phyloP scores from a whole-genome alignment of 2,329 filamentous ascomycete genomes.

The Neophaeococcomyces mojaviensis region DNA sequence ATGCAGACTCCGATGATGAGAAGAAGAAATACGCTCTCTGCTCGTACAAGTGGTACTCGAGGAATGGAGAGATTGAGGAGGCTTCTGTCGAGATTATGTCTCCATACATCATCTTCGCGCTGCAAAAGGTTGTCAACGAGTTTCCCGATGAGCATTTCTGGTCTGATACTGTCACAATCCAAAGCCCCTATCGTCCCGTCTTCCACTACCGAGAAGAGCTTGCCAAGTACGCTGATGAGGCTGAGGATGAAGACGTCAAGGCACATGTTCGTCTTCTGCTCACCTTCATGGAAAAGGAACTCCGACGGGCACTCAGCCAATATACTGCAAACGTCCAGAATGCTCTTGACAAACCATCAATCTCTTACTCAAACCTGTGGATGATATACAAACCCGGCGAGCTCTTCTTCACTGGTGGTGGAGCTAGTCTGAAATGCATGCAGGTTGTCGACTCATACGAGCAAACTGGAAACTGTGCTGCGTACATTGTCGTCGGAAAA shows the following conservation, averaged over 20 bases:
- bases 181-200: conserved; percentile 7
- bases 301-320: not conserved
- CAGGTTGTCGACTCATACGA: conserved; percentile 11
- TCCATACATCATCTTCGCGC: conserved; percentile 1
- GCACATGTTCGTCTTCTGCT: conserved; percentile 8
- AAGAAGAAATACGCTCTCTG: conserved; percentile 5
- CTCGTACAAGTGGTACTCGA: conserved; percentile 2
- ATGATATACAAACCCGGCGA: conserved; percentile 11
- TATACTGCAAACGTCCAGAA: conserved; percentile 3
- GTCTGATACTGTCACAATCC: conserved; percentile 4
- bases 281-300: conserved; percentile 4
- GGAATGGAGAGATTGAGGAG: not conserved
- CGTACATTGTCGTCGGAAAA: not conserved
- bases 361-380: conserved; percentile 10
- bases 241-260: conserved; percentile 5
- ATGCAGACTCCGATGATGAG: conserved; percentile 4
- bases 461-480: conserved; percentile 18
- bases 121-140: conserved; percentile 5
- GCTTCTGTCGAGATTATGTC: conserved; percentile 5
- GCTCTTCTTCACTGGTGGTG: conserved; percentile 6
- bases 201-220: conserved; percentile 11
- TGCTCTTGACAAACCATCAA: conserved; percentile 2
- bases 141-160: conserved; percentile 5
- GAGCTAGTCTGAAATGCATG: not conserved
- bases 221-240: conserved; percentile 1